A percentile compares a stretch with the other conserved stretches of the same genome.
phyloP scores from a whole-genome alignment of 2,329 filamentous ascomycete genomes.

The Calonectria honghensis region DNA sequence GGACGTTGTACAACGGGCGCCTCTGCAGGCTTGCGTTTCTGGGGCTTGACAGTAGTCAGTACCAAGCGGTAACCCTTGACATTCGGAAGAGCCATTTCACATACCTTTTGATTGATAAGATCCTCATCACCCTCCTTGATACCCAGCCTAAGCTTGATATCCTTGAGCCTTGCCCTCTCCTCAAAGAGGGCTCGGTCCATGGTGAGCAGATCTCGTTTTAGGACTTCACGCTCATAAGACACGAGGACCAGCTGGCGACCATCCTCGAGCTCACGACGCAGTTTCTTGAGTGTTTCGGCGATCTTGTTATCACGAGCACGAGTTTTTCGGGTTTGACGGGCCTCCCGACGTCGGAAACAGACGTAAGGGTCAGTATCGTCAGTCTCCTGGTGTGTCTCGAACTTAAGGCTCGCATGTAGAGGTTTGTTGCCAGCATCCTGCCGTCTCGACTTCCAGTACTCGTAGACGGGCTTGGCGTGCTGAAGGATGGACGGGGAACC shows the following conservation, averaged over 20 bases:
- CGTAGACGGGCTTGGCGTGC: slow-evolving; percentile 87
- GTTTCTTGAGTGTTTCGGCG: slow-evolving; percentile 93
- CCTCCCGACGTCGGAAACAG: slow-evolving; percentile 96
- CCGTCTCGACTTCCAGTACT: slow-evolving; percentile 89
- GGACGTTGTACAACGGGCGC: slow-evolving; percentile 76
- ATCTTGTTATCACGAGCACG: slow-evolving; percentile 94
- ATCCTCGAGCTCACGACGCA: slow-evolving; percentile 93
- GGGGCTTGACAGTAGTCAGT: slow-evolving; percentile 72
- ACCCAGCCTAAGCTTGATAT: slow-evolving; percentile 89
- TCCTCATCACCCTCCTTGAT: slow-evolving; percentile 97
- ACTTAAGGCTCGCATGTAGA: slow-evolving; percentile 88
- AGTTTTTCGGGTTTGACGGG: slow-evolving; percentile 95
- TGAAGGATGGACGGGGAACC: slow-evolving; percentile 69
- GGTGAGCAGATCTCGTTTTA: slow-evolving; percentile 85
- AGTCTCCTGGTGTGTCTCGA: slow-evolving; percentile 94
- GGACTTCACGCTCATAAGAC: slow-evolving; percentile 86
- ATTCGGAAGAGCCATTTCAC: slow-evolving; percentile 60
- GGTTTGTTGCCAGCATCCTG: slow-evolving; percentile 80
- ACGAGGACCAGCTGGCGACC: slow-evolving; percentile 86
- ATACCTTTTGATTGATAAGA: slow-evolving; percentile 93
- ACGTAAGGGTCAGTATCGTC: slow-evolving; percentile 98
- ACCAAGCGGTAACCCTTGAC: slow-evolving; percentile 50
- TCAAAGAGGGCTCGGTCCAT: slow-evolving; percentile 88
- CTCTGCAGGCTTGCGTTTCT: slow-evolving; percentile 81
- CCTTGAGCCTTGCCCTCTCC: slow-evolving; percentile 87